Percentiles rank a stretch among this genome's conserved stretches.
Conservation (phyloP, 768 basidiomycete genomes). For the Lactifluus volemus region DNA sequence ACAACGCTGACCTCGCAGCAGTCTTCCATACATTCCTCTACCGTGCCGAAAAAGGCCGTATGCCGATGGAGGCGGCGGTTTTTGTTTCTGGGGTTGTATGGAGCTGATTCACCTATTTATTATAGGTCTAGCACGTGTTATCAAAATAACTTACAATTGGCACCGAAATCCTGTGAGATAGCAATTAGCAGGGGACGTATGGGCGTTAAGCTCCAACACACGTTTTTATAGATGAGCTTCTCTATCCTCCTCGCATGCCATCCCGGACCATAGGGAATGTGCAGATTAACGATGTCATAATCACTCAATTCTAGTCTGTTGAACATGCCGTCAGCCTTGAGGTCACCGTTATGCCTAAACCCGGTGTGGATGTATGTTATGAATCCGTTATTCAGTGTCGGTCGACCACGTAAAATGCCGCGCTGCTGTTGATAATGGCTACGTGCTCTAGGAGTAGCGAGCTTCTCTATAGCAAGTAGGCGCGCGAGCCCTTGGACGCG, state of each 20-base stretch:
- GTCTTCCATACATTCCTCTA: slow-evolving; percentile 48
- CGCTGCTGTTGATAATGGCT: slow-evolving; percentile 40
- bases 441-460: slow-evolving; percentile 37
- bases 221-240: slow-evolving; percentile 49
- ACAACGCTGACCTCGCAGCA: slow-evolving; percentile 44
- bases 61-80: slow-evolving; percentile 52
- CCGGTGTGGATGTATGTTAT: slow-evolving; percentile 15
- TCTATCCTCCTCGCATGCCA: slow-evolving; percentile 50
- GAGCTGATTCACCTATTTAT: slow-evolving; percentile 29
- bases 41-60: slow-evolving; percentile 53
- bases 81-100: slow-evolving; percentile 58
- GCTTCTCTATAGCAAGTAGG: slow-evolving; percentile 52
- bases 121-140: too few relatives aligned
- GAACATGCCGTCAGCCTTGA: slow-evolving; percentile 37
- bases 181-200: slow-evolving; percentile 2
- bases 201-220: slow-evolving; percentile 23
- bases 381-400: slow-evolving; percentile 23
- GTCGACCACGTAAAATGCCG: slow-evolving; percentile 42
- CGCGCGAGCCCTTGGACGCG: slow-evolving; percentile 53
- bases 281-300: slow-evolving; percentile 45
- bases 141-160: slow-evolving; percentile 39
- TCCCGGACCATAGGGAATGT: slow-evolving; percentile 54
- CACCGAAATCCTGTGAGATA: slow-evolving; percentile 39
- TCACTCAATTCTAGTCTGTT: slow-evolving; percentile 46
- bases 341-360: slow-evolving; percentile 42